Evolutionary conservation across 1,284 basidiomycete genomes (phyloP).

Genomic region (Puccinia novopanici): DNA sequence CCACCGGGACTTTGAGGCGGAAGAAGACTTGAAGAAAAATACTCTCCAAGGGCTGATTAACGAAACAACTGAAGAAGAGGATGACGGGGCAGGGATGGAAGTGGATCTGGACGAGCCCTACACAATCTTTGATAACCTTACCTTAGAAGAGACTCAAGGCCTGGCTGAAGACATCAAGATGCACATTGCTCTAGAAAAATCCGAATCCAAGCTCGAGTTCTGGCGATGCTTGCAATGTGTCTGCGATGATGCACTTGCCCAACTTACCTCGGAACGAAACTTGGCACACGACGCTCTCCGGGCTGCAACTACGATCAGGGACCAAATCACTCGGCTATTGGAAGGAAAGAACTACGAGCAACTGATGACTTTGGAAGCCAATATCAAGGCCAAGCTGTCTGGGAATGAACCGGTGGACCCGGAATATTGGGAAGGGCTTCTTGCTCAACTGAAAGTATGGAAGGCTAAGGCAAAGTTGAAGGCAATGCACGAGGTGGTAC

Average conservation of each 20-base stretch:
- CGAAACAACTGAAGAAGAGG: slow-evolving; percentile 65
- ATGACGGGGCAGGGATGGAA: slow-evolving; percentile 83
- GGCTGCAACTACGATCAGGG: slow-evolving; percentile 74
- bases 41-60: slow-evolving; percentile 57
- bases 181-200: slow-evolving; percentile 83
- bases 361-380: slow-evolving; percentile 75
- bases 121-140: slow-evolving; percentile 88
- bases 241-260: slow-evolving; percentile 86
- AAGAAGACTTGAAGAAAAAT: slow-evolving; percentile 56
- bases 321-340: slow-evolving; percentile 72
- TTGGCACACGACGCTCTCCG: slow-evolving; percentile 61
- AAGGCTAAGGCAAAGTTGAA: slow-evolving; percentile 96
- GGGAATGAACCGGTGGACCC: slow-evolving; percentile 93
- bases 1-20: slow-evolving; percentile 58
- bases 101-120: slow-evolving; percentile 98
- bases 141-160: slow-evolving; percentile 83
- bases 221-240: slow-evolving; percentile 99
- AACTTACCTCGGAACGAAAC: slow-evolving; percentile 67
- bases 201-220: slow-evolving; percentile 84
- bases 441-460: slow-evolving; percentile 93
- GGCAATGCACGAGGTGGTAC: slow-evolving; percentile 85
- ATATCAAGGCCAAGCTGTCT: slow-evolving; percentile 81
- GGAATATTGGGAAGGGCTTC: slow-evolving; percentile 93
- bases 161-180: slow-evolving; percentile 90
- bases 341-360: slow-evolving; percentile 80